These are phyloP conservation scores for Ehretia macrophylla DNA, from an alignment of 257 asterid species.

Conservation along the genomic window DNA sequence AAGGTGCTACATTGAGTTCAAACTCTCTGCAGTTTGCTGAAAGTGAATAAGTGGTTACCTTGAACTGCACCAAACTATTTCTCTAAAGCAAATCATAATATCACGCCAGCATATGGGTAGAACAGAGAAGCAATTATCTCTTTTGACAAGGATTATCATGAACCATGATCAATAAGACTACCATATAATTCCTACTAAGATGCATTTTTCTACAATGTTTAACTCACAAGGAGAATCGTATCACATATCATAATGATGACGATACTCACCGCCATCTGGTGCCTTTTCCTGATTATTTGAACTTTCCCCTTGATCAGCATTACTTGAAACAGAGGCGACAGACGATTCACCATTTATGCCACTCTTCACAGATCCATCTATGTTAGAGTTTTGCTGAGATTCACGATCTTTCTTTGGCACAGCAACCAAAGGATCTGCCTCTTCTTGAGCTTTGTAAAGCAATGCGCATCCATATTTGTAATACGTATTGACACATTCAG, in stretches of 20 bases:
- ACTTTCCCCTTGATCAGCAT: constrained; percentile 38
- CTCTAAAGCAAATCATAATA: no score
- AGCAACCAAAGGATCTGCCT: constrained; percentile 83
- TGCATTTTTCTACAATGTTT: not conserved
- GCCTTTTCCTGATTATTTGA: constrained; percentile 31
- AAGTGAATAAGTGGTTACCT: no score
- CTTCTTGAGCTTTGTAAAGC: constrained; percentile 80
- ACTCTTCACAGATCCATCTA: constrained; percentile 49
- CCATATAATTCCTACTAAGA: no score
- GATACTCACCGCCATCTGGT: constrained; percentile 34
- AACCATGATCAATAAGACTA: no score
- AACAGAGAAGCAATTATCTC: no score
- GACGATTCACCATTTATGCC: constrained; percentile 54
- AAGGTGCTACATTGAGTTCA: no score
- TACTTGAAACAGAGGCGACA: constrained; percentile 44
- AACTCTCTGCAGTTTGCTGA: no score
- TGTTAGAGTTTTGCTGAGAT: constrained; percentile 46
- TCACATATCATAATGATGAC: constrained; percentile 8
- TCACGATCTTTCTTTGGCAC: constrained; percentile 68
- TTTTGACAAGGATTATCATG: no score
- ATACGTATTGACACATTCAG: constrained; percentile 77
- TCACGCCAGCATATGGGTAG: no score
- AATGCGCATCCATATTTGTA: constrained; percentile 71
- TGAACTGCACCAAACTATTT: no score
- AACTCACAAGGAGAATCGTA: not conserved